phyloP scores from a whole-genome alignment of 1,284 basidiomycete species.

The Phenoliferia sp. region DNA sequence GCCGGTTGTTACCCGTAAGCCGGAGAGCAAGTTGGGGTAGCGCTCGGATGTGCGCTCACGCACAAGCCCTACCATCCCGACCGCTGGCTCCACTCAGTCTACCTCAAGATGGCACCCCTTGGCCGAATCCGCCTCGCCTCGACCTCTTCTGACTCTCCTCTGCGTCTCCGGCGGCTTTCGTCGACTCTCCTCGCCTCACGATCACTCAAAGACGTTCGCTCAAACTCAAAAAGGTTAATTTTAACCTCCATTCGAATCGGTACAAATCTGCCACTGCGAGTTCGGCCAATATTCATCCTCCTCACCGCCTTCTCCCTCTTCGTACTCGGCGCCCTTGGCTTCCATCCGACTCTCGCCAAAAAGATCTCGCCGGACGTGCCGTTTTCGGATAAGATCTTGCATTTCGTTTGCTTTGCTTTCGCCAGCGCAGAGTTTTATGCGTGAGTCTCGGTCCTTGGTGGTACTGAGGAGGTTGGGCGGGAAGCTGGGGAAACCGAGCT shows the following conservation, averaged over 20 bases:
- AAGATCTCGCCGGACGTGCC: constrained; percentile 48
- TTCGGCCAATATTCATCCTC: background rate
- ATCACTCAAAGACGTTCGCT: background rate
- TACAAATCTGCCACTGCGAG: background rate
- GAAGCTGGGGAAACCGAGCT: background rate
- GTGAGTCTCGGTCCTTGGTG: background rate
- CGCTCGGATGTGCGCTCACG: too few species aligned
- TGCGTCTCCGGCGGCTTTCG: background rate
- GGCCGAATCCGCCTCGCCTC: background rate
- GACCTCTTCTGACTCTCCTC: background rate
- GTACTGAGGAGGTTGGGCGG: background rate
- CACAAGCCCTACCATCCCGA: too few species aligned
- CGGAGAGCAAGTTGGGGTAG: too few species aligned
- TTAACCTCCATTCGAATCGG: background rate
- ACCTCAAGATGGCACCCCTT: too few species aligned
- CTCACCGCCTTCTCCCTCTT: constrained; percentile 19
- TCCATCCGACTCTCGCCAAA: constrained; percentile 32
- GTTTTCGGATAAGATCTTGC: constrained; percentile 75
- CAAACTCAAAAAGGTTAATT: background rate
- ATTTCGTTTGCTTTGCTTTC: constrained; percentile 71
- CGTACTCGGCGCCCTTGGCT: constrained; percentile 29
- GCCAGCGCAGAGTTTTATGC: constrained; percentile 77
- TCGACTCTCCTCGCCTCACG: background rate
- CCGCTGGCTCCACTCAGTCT: too few species aligned
- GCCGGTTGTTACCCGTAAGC: too few species aligned